phyloP scores from a whole-genome alignment of 768 basidiomycete genomes.

The Filobasidium wieringae region DNA sequence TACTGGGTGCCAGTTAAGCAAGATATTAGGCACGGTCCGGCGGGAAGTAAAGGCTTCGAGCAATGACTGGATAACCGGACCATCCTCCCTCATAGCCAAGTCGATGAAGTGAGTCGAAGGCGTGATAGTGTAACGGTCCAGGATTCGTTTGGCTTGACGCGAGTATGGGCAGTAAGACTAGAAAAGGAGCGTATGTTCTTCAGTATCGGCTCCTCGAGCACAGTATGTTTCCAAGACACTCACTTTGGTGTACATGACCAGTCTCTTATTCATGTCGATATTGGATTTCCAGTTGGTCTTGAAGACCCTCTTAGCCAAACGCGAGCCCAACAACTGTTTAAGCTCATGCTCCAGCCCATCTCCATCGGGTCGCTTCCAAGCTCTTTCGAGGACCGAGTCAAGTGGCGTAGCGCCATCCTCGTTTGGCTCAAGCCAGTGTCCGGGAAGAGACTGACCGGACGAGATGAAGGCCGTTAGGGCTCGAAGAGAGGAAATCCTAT shows the following conservation, averaged over 20 bases:
- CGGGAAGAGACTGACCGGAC: background rate
- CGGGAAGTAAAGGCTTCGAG: conserved; percentile 34
- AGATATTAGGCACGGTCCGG: conserved; percentile 38
- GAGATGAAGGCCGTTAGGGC: background rate
- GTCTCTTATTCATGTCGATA: background rate
- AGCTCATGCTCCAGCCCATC: background rate
- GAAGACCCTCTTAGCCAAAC: background rate
- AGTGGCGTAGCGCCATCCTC: background rate
- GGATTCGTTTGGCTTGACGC: conserved; percentile 31
- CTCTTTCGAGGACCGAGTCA: background rate
- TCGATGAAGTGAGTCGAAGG: background rate
- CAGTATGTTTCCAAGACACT: too few species aligned
- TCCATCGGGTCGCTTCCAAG: background rate
- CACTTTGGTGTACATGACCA: conserved; percentile 36
- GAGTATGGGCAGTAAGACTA: conserved; percentile 40
- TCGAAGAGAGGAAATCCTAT: background rate
- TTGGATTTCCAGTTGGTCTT: background rate
- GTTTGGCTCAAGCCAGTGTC: background rate
- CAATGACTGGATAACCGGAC: conserved; percentile 26
- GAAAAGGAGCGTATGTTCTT: background rate
- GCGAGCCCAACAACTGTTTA: background rate
- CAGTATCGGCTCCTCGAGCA: background rate
- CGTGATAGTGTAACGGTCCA: conserved; percentile 24
- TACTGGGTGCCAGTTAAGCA: conserved; percentile 33
- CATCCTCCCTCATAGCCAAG: conserved; percentile 26